Evolutionary conservation across 1,139 yeast species (phyloP).

Genomic region (Suhomyces terraborum): DNA sequence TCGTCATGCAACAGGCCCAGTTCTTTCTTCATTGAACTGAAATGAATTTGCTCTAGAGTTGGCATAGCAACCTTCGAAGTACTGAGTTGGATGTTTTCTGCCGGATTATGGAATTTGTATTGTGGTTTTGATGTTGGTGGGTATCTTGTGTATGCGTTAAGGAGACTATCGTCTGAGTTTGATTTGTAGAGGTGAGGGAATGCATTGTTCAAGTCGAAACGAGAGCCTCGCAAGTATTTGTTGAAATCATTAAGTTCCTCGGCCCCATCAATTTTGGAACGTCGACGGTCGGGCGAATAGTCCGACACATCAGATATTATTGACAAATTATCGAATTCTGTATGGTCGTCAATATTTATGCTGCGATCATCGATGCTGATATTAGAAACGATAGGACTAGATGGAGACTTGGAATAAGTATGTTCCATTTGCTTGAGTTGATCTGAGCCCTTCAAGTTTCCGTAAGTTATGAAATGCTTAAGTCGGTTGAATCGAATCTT

Average conservation of each 20-base stretch:
- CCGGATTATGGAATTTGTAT: slow-evolving; percentile 43
- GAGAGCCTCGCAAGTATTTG: slow-evolving; percentile 36
- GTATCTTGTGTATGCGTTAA: slow-evolving; percentile 15
- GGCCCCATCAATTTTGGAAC: background rate
- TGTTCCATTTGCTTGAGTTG: slow-evolving; percentile 1
- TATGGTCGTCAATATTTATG: slow-evolving; percentile 16
- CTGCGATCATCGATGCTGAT: slow-evolving; percentile 4
- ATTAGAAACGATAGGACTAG: slow-evolving; percentile 7
- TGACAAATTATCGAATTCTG: slow-evolving; percentile 26
- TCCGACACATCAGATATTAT: slow-evolving; percentile 32
- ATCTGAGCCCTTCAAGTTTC: slow-evolving; percentile 13
- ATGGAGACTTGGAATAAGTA: slow-evolving; percentile 10
- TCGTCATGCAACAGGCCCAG: slow-evolving; percentile 3
- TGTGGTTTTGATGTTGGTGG: slow-evolving; percentile 7
- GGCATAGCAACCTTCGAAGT: slow-evolving; percentile 28
- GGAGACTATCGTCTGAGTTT: slow-evolving; percentile 29
- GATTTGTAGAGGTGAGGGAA: slow-evolving; percentile 37
- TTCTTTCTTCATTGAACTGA: slow-evolving; percentile 9
- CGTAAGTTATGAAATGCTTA: slow-evolving; percentile 28
- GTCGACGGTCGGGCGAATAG: slow-evolving; percentile 24
- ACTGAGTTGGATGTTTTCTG: slow-evolving; percentile 28
- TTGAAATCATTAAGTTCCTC: slow-evolving; percentile 35
- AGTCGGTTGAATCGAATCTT: slow-evolving; percentile 25
- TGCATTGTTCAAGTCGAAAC: slow-evolving; percentile 34
- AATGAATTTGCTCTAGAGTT: slow-evolving; percentile 34